A percentile compares a stretch with the other conserved stretches of the same genome.
Conservation (phyloP, 139 green algal genomes). For the Eudorina sp. region DNA sequence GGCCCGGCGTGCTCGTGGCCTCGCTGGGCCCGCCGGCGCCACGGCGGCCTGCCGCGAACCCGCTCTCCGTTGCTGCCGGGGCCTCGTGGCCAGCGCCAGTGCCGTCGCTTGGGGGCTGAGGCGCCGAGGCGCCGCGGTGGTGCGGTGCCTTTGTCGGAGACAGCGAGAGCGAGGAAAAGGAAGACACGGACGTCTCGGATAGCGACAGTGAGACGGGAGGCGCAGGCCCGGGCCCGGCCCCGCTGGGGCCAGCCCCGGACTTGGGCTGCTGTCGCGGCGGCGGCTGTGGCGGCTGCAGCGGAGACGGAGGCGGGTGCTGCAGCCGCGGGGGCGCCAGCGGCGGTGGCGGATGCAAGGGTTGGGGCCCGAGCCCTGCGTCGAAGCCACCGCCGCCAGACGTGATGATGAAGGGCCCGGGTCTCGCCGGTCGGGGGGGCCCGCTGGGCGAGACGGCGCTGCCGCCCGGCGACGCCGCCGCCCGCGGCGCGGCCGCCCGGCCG, state of each 20-base stretch:
- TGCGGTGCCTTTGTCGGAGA: background rate
- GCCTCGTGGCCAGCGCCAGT: background rate
- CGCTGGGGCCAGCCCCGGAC: background rate
- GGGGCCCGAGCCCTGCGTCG: background rate
- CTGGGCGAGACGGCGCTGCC: no score
- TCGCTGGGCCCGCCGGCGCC: no score
- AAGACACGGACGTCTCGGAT: background rate
- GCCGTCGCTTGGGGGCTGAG: background rate
- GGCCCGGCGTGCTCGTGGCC: background rate
- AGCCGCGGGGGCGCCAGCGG: background rate
- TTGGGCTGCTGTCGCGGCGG: background rate
- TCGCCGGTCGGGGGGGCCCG: background rate
- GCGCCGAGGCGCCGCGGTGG: background rate
- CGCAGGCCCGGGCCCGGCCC: background rate
- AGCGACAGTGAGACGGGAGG: background rate
- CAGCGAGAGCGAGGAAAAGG: background rate
- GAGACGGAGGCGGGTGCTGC: background rate
- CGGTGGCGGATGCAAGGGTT: background rate
- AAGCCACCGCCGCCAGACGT: background rate
- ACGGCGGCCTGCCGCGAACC: no score
- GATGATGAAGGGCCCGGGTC: conserved; percentile 18
- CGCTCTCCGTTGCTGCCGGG: background rate
- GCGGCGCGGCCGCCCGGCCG: background rate
- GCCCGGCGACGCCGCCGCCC: background rate
- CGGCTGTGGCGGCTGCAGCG: no score